Base-by-base conservation (phyloP, 2,329 filamentous ascomycete genomes). In the Ophiostoma tasmaniense region DNA sequence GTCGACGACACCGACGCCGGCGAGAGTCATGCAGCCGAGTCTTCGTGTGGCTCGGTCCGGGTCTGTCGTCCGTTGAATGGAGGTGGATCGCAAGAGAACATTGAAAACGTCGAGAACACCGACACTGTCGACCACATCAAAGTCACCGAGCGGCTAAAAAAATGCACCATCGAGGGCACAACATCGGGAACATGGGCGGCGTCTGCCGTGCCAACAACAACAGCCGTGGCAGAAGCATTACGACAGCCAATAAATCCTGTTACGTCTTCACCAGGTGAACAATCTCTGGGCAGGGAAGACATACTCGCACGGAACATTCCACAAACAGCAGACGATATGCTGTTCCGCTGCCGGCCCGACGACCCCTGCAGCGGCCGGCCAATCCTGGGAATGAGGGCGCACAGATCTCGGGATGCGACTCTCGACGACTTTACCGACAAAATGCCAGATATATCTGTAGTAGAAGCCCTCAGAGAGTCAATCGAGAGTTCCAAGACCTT, bases 31-130 rank as follows among this genome's bases (percentile, higher is more conserved):
- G 6, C 5, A 45, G 20, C 13, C 17, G 59, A 66, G 2, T 69
- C 69, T 14, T 30, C 67, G 2, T 65, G 39, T 28, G 61, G 59
- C 30, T 71, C 71, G 5, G n/a, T 70, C 10, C 65, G 37, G 10
- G 70, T 70, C 55, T 62, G 28, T 25, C 68, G 62, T n/a, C 65
- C 68, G 11, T 7, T 20, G 17, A 33, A 2, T 14, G 37, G 4
- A 33, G 11, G 25, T 7, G 20, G 8, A 1, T 11, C 30, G 25
- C 10, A 64, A 17, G 20, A 30, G 39, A n/a, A n/a, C 6, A 25
- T 39, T n/a, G 45, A 22, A 17, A 55, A 55, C 11, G 11, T 55
- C n/a, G 8, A 55, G 8, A 55, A 28, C 11, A 2, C n/a, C 13
- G 25, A 61, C 5, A 6, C 17, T 1, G 17, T 17, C 42, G 17